Base-by-base conservation (phyloP, 768 basidiomycete species). In the Phlebiopsis gigantea region DNA sequence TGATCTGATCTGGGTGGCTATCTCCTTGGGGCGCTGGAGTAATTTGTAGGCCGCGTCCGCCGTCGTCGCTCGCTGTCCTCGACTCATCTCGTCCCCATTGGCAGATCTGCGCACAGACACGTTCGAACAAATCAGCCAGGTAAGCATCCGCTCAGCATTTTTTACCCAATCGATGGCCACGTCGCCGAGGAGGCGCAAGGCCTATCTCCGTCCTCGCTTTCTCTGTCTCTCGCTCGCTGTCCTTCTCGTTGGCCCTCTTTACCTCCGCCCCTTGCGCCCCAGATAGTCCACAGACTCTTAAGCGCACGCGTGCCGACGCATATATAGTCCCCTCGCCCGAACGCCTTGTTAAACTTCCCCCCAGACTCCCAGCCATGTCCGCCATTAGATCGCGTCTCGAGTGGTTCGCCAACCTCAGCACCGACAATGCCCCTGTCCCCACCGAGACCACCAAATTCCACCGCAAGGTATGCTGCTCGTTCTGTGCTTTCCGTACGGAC, bases 361-460 rank as follows among this genome's bases (percentile, higher is more conserved):
- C 61, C 44, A n/a, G 6, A 46, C 14, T 15, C 9, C 54, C 56
- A 57, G 57, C 56, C 61, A 68, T 69, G 62, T 56, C 66, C 15
- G 28, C 56, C 45, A 67, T 85, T 67, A 81, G 82, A 61, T 89
- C 88, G 62, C 93, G 94, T 71, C 84, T 98, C 71, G 88, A 93
- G 73, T 98, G 96, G 96, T 86, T 87, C 67, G 85, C 94, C 47
- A 82, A 80, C 60, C 79, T 98, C 68, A 85, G 78, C 73, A 86
- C 92, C 46, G 75, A 83, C 54, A 80, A 83, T 60, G 85, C 84
- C 45, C 82, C 86, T 44, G 78, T 81, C 39, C 83, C 88, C 57
- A 87, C 83, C 4, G 83, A 90, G 57, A 79, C 84, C 55, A 92
- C 90, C 67, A 94, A 93, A 77, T 92, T 77, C 71, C 74, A 86